These are phyloP conservation scores for Xylaria cubensis DNA, from an alignment of 495 filamentous ascomycete species.

Conservation along the genomic window DNA sequence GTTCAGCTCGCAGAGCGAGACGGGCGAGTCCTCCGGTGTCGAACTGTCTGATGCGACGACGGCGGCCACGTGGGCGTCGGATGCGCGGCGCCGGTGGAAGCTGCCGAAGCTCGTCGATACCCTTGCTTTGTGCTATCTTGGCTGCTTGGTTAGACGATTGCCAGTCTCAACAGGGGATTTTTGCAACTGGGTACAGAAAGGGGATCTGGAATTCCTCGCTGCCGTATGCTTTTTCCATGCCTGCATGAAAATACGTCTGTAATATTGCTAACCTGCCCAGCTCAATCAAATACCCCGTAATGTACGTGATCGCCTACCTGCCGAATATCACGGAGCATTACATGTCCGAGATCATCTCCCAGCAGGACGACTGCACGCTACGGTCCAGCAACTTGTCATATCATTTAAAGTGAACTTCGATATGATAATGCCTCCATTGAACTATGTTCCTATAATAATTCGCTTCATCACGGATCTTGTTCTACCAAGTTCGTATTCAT, in stretches of 20 bases:
- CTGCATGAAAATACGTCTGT: neutral
- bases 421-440: conserved; percentile 74
- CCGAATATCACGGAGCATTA: conserved; percentile 62
- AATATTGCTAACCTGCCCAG: conserved; percentile 39
- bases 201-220: conserved; percentile 48
- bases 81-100: conserved; percentile 44
- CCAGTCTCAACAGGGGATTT: conserved; percentile 54
- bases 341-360: conserved; percentile 59
- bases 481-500: conserved; percentile 68
- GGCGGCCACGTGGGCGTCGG: conserved; percentile 34
- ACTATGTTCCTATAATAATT: conserved; percentile 68
- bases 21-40: conserved; percentile 28
- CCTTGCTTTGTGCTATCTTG: conserved; percentile 54
- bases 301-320: conserved; percentile 68
- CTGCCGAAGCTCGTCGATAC: conserved; percentile 50
- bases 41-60: conserved; percentile 37
- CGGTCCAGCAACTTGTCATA: conserved; percentile 64
- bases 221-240: conserved; percentile 41
- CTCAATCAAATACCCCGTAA: conserved; percentile 64
- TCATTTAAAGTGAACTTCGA: conserved; percentile 71
- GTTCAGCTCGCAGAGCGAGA: conserved; percentile 50
- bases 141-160: conserved; percentile 49
- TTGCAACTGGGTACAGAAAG: conserved; percentile 49
- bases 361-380: conserved; percentile 64
- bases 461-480: conserved; percentile 75